phyloP scores from a whole-genome alignment of 73 alveolate genomes.

The Symbiodinium natans region DNA sequence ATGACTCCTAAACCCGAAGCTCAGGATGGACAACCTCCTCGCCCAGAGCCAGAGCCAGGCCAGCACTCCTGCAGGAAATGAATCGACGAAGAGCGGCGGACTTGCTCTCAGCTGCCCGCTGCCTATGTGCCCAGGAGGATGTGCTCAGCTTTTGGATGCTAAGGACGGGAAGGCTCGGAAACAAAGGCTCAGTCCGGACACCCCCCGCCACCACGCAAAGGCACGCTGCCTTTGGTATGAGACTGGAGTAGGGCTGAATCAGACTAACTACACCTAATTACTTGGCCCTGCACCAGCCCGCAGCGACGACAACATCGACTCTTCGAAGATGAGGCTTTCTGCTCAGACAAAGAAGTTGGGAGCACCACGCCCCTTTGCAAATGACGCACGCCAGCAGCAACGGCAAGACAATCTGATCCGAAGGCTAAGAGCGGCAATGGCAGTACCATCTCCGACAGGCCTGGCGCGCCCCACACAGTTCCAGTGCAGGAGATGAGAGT shows the following conservation, averaged over 20 bases:
- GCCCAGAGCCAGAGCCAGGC: slow-evolving; percentile 21
- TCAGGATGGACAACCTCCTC: slow-evolving; percentile 71
- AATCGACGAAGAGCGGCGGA: too few relatives aligned
- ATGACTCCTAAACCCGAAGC: not conserved
- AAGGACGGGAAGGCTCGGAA: not conserved
- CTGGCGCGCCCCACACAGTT: too few relatives aligned
- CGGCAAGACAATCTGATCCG: too few relatives aligned
- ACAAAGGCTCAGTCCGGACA: not conserved
- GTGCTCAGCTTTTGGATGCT: too few relatives aligned
- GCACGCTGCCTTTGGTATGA: not conserved
- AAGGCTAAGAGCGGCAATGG: not conserved
- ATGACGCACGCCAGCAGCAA: too few relatives aligned
- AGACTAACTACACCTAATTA: too few relatives aligned
- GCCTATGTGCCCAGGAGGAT: too few relatives aligned
- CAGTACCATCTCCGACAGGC: not conserved
- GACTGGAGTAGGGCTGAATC: too few relatives aligned
- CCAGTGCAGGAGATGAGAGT: too few relatives aligned
- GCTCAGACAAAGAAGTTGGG: not conserved
- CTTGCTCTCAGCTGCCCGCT: too few relatives aligned
- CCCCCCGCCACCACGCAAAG: slow-evolving; percentile 4
- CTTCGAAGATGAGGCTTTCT: not conserved
- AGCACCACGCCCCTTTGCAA: not conserved
- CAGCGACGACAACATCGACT: slow-evolving; percentile 13
- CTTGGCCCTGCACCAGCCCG: too few relatives aligned
- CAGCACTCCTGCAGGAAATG: not conserved